Evolutionary conservation across 306 rosid genomes (phyloP).

Genomic region (Vicia sativa): DNA sequence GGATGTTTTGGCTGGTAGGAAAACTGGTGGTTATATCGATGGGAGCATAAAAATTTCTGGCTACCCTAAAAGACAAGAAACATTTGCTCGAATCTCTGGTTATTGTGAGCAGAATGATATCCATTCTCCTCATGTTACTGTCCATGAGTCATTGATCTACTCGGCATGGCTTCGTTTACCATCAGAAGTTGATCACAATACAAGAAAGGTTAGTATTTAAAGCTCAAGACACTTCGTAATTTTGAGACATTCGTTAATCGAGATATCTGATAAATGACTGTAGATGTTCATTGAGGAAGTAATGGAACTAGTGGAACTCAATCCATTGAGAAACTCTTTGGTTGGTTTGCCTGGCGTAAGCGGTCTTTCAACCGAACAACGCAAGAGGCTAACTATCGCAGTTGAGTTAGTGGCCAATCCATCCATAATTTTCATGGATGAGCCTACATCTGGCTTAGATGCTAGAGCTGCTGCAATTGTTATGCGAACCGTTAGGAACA

Average conservation of each 20-base stretch:
- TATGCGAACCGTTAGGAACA: constrained; percentile 88
- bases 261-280: constrained; percentile 27
- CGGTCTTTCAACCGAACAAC: constrained; percentile 91
- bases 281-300: constrained; percentile 91
- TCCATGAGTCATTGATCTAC: constrained; percentile 58
- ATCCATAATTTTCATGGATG: constrained; percentile 93
- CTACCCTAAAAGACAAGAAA: constrained; percentile 65
- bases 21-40: constrained; percentile 70
- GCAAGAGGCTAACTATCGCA: constrained; percentile 83
- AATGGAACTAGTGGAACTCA: constrained; percentile 83
- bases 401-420: constrained; percentile 92
- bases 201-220: constrained; percentile 44
- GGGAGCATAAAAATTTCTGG: constrained; percentile 65
- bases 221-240: neutral
- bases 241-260: neutral
- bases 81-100: constrained; percentile 62
- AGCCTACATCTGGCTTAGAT: constrained; percentile 92
- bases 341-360: constrained; percentile 85
- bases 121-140: constrained; percentile 70
- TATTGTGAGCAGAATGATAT: constrained; percentile 76
- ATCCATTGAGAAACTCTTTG: constrained; percentile 61
- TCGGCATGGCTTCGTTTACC: constrained; percentile 72
- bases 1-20: constrained; percentile 76
- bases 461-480: constrained; percentile 97
- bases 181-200: constrained; percentile 40